phyloP scores from a whole-genome alignment of 2,329 filamentous ascomycete genomes.

The Blastomyces percursus region DNA sequence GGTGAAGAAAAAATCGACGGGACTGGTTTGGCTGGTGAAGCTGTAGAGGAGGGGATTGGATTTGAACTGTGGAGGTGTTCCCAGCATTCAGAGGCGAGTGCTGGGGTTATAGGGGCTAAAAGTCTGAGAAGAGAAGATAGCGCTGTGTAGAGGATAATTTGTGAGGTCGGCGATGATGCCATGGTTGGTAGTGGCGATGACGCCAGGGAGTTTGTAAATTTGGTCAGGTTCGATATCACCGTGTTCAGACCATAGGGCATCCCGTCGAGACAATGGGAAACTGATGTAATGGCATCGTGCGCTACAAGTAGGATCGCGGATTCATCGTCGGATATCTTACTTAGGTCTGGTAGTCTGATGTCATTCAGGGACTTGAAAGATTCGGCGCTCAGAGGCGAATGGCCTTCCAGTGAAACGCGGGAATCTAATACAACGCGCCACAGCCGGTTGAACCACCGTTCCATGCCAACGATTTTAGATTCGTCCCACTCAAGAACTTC shows the following conservation, averaged over 20 bases:
- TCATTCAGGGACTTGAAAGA: constrained; percentile 19
- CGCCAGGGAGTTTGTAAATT: constrained; percentile 59
- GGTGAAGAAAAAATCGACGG: constrained; percentile 35
- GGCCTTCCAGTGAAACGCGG: constrained; percentile 18
- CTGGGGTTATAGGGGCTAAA: constrained; percentile 68
- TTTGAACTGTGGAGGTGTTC: constrained; percentile 39
- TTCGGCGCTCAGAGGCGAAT: constrained; percentile 16
- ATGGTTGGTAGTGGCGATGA: constrained; percentile 30
- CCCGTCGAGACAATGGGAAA: constrained; percentile 57
- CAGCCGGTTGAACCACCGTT: constrained; percentile 65
- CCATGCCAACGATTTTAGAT: constrained; percentile 66
- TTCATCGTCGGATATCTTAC: constrained; percentile 27
- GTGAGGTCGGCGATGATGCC: constrained; percentile 19
- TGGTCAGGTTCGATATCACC: constrained; percentile 70
- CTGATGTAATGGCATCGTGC: constrained; percentile 55
- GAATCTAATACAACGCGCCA: constrained; percentile 45
- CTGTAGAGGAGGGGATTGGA: constrained; percentile 7
- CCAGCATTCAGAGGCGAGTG: constrained; percentile 75
- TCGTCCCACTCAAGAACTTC: constrained; percentile 86
- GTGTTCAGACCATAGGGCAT: constrained; percentile 73
- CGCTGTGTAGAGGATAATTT: constrained; percentile 35
- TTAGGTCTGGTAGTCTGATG: constrained; percentile 21
- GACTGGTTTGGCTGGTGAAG: constrained; percentile 9
- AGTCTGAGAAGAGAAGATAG: constrained; percentile 53
- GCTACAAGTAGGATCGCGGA: constrained; percentile 51